phyloP scores from a whole-genome alignment of 345 rosid species.

The Brassica cretica region DNA sequence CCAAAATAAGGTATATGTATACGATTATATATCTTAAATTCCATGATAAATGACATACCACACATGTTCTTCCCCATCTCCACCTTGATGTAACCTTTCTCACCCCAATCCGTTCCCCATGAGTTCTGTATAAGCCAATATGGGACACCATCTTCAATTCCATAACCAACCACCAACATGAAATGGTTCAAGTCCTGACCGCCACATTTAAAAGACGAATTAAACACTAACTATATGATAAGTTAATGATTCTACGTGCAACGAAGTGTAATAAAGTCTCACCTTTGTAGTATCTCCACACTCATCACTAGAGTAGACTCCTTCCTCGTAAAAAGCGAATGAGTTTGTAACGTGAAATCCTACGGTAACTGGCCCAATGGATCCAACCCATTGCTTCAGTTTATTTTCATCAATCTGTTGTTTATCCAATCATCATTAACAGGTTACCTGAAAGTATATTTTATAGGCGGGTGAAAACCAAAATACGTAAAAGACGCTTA shows the following conservation, averaged over 20 bases:
- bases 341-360: conserved; percentile 72
- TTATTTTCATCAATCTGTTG: conserved; percentile 88
- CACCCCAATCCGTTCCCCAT: conserved; percentile 85
- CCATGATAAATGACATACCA: conserved; percentile 49
- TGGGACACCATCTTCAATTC: conserved; percentile 71
- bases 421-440: not conserved
- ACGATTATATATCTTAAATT: not conserved
- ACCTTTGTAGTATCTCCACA: conserved; percentile 81
- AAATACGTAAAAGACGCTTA: conserved; percentile 35
- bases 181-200: conserved; percentile 94
- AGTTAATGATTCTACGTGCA: not conserved
- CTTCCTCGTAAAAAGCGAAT: conserved; percentile 73
- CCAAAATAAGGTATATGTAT: not conserved
- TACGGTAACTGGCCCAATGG: conserved; percentile 83
- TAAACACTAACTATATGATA: not conserved
- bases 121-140: conserved; percentile 96
- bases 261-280: conserved; percentile 42
- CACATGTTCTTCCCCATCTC: conserved; percentile 94
- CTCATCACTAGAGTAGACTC: conserved; percentile 65
- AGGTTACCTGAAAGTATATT: not conserved
- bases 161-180: conserved; percentile 89
- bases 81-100: conserved; percentile 88
- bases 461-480: not conserved
- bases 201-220: not conserved
- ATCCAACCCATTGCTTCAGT: conserved; percentile 78